phyloP scores from a whole-genome alignment of 306 rosid genomes.

The Purshia tridentata region DNA sequence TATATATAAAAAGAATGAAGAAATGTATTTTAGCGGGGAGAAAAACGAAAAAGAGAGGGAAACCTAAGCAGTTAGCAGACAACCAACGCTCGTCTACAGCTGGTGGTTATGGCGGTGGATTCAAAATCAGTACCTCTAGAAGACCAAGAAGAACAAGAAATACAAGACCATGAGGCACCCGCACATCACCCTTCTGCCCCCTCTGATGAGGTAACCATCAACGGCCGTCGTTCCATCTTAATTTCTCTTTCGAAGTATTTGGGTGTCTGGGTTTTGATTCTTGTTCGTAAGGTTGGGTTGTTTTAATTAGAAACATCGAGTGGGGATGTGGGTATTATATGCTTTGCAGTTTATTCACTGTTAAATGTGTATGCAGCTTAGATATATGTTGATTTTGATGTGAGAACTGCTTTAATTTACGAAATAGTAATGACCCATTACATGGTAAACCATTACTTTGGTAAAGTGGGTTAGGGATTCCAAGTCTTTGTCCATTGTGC shows the following conservation, averaged over 20 bases:
- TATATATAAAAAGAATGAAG: neutral
- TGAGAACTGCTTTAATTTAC: neutral
- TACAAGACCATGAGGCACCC: slow-evolving; percentile 29
- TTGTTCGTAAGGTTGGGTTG: neutral
- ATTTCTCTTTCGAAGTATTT: neutral
- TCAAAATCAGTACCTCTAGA: slow-evolving; percentile 27
- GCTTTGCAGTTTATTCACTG: neutral
- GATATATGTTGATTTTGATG: neutral
- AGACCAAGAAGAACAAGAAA: slow-evolving; percentile 29
- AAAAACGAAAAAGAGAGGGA: neutral
- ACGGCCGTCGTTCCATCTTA: slow-evolving; percentile 1
- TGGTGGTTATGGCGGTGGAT: slow-evolving; percentile 43
- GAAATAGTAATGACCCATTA: neutral
- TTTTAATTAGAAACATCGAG: neutral
- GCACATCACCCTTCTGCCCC: slow-evolving; percentile 76
- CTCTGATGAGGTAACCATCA: slow-evolving; percentile 49
- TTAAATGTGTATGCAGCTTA: neutral
- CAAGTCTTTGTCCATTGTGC: neutral
- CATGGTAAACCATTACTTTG: no score
- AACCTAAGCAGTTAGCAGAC: neutral
- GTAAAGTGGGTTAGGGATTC: neutral
- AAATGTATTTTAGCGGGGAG: no score
- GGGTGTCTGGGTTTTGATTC: neutral
- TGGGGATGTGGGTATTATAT: neutral
- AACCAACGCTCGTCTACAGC: neutral